Conservation (phyloP, 2,329 filamentous ascomycete species). For the Nemania sp. region DNA sequence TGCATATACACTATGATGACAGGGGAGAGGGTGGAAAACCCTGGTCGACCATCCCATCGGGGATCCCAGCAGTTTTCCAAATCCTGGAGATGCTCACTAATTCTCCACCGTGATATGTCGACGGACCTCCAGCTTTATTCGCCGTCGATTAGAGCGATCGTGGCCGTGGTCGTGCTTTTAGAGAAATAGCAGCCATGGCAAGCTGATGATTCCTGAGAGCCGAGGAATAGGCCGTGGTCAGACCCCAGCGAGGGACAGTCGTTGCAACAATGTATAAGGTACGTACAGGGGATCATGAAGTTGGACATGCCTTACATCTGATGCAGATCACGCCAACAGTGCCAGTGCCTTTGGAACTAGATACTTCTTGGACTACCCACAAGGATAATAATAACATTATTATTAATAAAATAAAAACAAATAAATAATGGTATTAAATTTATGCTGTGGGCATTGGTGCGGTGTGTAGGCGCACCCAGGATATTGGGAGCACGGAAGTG, state of each 20-base stretch:
- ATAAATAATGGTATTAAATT: slow-evolving; percentile 28
- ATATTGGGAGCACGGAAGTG: slow-evolving; percentile 42
- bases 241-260: background rate
- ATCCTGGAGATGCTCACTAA: slow-evolving; percentile 27
- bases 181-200: background rate
- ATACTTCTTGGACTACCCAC: background rate
- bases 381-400: background rate
- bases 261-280: background rate
- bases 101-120: slow-evolving; percentile 3
- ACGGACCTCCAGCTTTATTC: slow-evolving; percentile 28
- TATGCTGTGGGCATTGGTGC: slow-evolving; percentile 27
- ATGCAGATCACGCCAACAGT: no score
- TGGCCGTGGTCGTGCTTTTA: background rate
- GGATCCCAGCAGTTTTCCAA: slow-evolving; percentile 35
- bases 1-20: slow-evolving; percentile 32
- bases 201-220: no score
- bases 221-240: no score
- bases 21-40: slow-evolving; percentile 31
- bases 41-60: slow-evolving; percentile 34
- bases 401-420: background rate
- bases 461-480: slow-evolving; percentile 36
- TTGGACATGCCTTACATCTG: background rate
- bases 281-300: background rate
- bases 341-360: no score
- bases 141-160: slow-evolving; percentile 20